A percentile compares a stretch with the other conserved stretches of the same genome.
Conservation (phyloP, 345 rosid species). For the Toxicodendron radicans region DNA sequence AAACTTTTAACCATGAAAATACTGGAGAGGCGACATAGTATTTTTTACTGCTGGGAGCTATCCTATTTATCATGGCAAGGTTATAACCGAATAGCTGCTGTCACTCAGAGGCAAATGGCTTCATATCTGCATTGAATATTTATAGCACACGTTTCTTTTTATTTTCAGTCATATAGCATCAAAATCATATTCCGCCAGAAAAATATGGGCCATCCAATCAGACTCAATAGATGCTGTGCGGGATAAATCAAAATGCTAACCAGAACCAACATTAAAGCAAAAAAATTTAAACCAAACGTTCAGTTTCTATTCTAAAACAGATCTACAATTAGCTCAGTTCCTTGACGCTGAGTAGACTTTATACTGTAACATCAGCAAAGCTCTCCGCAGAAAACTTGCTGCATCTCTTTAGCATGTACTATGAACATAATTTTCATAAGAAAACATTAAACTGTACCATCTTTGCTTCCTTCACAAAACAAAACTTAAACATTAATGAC, state of each 20-base stretch:
- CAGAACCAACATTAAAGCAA: not conserved
- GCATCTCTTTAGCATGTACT: constrained; percentile 13
- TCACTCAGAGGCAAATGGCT: too few relatives aligned
- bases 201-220: too few relatives aligned
- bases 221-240: too few relatives aligned
- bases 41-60: too few relatives aligned
- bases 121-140: too few relatives aligned
- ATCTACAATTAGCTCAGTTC: constrained; percentile 13
- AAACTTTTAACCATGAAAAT: too few relatives aligned
- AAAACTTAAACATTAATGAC: constrained; percentile 9
- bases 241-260: not conserved
- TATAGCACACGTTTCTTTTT: too few relatives aligned
- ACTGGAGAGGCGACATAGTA: too few relatives aligned
- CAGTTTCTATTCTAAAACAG: constrained; percentile 11
- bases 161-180: too few relatives aligned
- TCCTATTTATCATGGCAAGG: too few relatives aligned
- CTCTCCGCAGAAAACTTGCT: not conserved
- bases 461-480: constrained; percentile 11
- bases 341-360: not conserved
- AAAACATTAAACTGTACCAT: not conserved
- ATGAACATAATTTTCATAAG: constrained; percentile 17
- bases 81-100: too few relatives aligned
- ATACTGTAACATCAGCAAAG: constrained; percentile 7
- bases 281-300: not conserved
- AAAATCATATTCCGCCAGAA: too few relatives aligned